phyloP scores from a whole-genome alignment of 2,329 filamentous ascomycete species.

The Aspergillus sclerotialis region DNA sequence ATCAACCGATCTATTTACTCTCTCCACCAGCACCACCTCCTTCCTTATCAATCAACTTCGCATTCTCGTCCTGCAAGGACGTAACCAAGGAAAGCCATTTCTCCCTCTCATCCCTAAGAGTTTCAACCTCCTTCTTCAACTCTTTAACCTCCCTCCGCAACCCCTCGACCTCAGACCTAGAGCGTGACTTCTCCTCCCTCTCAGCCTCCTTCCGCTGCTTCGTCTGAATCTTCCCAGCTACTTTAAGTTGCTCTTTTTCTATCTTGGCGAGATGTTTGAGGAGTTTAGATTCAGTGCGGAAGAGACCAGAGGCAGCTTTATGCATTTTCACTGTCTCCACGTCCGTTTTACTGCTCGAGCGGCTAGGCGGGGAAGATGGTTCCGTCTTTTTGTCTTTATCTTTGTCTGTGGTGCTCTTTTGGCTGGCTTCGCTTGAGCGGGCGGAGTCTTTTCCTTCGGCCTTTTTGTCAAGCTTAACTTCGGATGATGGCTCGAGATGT shows the following conservation, averaged over 20 bases:
- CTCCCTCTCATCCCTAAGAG: slow-evolving; percentile 43
- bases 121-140: slow-evolving; percentile 42
- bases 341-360: slow-evolving; percentile 5
- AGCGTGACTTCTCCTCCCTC: slow-evolving; percentile 38
- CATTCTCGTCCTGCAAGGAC: slow-evolving; percentile 53
- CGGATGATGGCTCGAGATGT: slow-evolving; percentile 6
- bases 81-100: slow-evolving; percentile 46
- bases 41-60: slow-evolving; percentile 29
- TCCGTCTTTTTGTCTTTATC: slow-evolving; percentile 6
- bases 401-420: slow-evolving; percentile 12
- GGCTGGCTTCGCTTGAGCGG: slow-evolving; percentile 2
- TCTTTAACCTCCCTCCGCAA: slow-evolving; percentile 42
- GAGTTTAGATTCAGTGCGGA: slow-evolving; percentile 28
- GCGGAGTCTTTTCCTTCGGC: slow-evolving; percentile 7
- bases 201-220: slow-evolving; percentile 30
- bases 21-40: slow-evolving; percentile 7
- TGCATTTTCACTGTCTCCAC: slow-evolving; percentile 17
- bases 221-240: slow-evolving; percentile 33
- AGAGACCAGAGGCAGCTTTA: slow-evolving; percentile 25
- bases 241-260: slow-evolving; percentile 34
- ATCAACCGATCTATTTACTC: not conserved
- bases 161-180: slow-evolving; percentile 37
- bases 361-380: slow-evolving; percentile 5
- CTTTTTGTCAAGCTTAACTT: slow-evolving; percentile 4
- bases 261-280: slow-evolving; percentile 35